Conservation (phyloP, 73 alveolate species). For the Paramecium tetraurelia region DNA sequence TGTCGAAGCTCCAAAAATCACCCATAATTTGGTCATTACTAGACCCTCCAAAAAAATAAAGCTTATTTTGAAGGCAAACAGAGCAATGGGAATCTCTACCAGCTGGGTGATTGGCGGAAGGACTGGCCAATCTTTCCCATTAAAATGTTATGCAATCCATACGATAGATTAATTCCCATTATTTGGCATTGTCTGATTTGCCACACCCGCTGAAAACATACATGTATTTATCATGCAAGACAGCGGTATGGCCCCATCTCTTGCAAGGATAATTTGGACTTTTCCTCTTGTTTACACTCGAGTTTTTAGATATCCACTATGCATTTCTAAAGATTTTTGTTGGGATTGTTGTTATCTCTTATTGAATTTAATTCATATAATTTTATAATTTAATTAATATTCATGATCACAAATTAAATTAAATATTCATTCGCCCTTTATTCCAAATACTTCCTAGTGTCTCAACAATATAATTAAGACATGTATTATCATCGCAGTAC, state of each 20-base stretch:
- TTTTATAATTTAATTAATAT: neutral
- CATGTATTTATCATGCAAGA: conserved; percentile 49
- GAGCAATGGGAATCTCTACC: conserved; percentile 56
- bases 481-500: conserved; percentile 30
- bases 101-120: conserved; percentile 33
- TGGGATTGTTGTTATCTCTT: neutral
- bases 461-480: neutral
- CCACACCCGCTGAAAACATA: conserved; percentile 62
- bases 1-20: conserved; percentile 58
- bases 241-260: conserved; percentile 63
- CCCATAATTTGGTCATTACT: conserved; percentile 6
- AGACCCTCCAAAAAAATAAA: conserved; percentile 55
- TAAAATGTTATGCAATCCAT: conserved; percentile 52
- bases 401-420: neutral
- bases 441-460: neutral
- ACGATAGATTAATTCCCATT: conserved; percentile 35
- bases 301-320: conserved; percentile 14
- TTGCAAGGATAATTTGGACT: conserved; percentile 50
- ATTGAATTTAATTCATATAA: neutral
- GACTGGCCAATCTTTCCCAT: conserved; percentile 44
- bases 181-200: neutral
- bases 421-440: conserved; percentile 10
- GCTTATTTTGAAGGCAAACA: neutral
- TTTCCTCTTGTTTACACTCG: conserved; percentile 14
- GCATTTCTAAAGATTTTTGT: conserved; percentile 40